These are phyloP conservation scores for Microbotryum intermedium DNA, from an alignment of 1,284 basidiomycete genomes.

Conservation along the genomic window DNA sequence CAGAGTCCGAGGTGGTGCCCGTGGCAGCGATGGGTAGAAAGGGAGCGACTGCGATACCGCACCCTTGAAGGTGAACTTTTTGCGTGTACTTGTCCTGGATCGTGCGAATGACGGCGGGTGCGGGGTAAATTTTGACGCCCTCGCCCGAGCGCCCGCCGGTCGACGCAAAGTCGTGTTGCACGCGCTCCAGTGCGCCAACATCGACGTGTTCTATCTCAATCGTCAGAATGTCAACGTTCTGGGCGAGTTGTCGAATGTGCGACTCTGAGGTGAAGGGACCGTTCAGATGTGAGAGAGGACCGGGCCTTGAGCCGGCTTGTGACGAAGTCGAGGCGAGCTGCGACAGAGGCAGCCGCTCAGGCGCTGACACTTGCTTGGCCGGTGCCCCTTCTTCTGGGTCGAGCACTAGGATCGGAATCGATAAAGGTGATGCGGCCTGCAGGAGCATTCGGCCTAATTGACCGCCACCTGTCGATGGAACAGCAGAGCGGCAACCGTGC, in stretches of 20 bases:
- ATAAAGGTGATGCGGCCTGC: constrained; percentile 78
- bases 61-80: constrained; percentile 63
- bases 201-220: constrained; percentile 98
- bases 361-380: constrained; percentile 69
- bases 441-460: constrained; percentile 97
- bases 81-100: constrained; percentile 96
- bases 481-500: neutral
- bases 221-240: constrained; percentile 78
- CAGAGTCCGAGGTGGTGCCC: constrained; percentile 21
- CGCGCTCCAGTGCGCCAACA: constrained; percentile 61
- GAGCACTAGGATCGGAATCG: constrained; percentile 78
- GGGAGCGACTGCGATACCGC: constrained; percentile 61
- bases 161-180: constrained; percentile 46
- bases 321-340: constrained; percentile 77
- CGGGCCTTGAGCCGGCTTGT: neutral
- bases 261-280: constrained; percentile 77
- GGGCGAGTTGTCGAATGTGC: constrained; percentile 72
- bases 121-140: constrained; percentile 66
- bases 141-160: constrained; percentile 30
- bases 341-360: constrained; percentile 32
- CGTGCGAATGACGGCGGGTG: constrained; percentile 69
- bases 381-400: constrained; percentile 72
- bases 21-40: constrained; percentile 43
- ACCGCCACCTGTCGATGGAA: constrained; percentile 60
- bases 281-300: constrained; percentile 57